A percentile compares a stretch with the other conserved stretches of the same genome.
phyloP scores from a whole-genome alignment of 352 stramenopile genomes.

The Globisporangium parvum region DNA sequence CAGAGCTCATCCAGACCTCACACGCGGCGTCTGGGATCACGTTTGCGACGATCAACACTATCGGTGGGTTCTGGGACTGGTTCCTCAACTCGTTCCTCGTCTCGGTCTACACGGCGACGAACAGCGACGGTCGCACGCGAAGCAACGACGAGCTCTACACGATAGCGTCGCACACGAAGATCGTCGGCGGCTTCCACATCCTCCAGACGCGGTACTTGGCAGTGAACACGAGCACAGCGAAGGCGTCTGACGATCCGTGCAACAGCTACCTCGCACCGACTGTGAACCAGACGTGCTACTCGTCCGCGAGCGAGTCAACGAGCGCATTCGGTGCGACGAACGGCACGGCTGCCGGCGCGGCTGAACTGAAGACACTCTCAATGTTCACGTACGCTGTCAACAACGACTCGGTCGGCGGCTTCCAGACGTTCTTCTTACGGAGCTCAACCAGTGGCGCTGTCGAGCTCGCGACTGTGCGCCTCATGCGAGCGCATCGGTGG shows the following conservation, averaged over 20 bases:
- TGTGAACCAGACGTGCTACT: conserved; percentile 24
- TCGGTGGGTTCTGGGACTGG: conserved; percentile 51
- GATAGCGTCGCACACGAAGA: conserved; percentile 46
- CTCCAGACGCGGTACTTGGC: conserved; percentile 41
- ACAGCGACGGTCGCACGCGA: conserved; percentile 15
- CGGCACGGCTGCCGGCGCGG: conserved; percentile 6
- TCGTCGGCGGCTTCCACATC: conserved; percentile 62
- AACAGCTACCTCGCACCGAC: conserved; percentile 31
- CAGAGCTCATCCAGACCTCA: conserved; percentile 35
- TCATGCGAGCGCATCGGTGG: conserved; percentile 46
- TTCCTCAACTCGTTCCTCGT: conserved; percentile 48
- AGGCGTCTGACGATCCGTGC: conserved; percentile 11
- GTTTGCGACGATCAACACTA: conserved; percentile 34
- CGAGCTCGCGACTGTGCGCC: conserved; percentile 17
- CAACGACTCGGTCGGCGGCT: conserved; percentile 26
- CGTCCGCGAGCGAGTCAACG: conserved; percentile 34
- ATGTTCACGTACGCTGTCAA: conserved; percentile 50
- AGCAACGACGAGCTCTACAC: conserved; percentile 33
- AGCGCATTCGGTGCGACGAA: conserved; percentile 34
- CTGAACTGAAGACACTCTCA: conserved; percentile 24
- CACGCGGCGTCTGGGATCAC: conserved; percentile 27
- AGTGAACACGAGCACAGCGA: conserved; percentile 32
- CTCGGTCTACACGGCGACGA: conserved; percentile 31
- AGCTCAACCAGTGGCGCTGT: conserved; percentile 28
- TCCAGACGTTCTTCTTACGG: conserved; percentile 52